A percentile compares a stretch with the other conserved stretches of the same genome.
Evolutionary conservation across 2,329 filamentous ascomycete species (phyloP).

Genomic region (Pseudogymnoascus verrucosus): DNA sequence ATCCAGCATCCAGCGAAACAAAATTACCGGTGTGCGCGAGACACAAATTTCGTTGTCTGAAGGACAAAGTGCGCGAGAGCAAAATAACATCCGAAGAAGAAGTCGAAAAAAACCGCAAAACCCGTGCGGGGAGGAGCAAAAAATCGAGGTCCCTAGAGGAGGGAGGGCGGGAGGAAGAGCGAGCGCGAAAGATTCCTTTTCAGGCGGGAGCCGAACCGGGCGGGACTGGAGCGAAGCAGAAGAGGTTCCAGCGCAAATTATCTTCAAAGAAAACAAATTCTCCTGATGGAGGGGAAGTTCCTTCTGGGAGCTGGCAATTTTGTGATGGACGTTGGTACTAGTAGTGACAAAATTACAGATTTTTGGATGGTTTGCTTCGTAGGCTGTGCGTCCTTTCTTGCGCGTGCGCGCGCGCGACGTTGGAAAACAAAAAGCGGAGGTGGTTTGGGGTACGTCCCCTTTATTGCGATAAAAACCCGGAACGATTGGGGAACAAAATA

Average conservation of each 20-base stretch:
- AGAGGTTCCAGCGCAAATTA: neutral
- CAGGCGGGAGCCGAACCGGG: neutral
- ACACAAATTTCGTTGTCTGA: neutral
- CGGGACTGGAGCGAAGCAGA: neutral
- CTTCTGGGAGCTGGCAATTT: neutral
- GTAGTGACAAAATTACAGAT: conserved; percentile 5
- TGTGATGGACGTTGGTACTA: conserved; percentile 5
- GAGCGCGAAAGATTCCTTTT: neutral
- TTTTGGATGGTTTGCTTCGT: conserved; percentile 4
- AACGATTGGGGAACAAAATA: neutral
- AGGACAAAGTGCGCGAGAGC: neutral
- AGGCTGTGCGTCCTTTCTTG: neutral
- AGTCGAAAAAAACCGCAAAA: neutral
- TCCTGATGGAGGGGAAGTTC: neutral
- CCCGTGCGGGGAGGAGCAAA: neutral
- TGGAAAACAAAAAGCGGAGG: conserved; percentile 2
- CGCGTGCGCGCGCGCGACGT: neutral
- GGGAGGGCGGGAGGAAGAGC: neutral
- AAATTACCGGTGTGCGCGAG: neutral
- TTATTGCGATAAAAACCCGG: conserved; percentile 5
- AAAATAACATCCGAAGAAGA: conserved; percentile 1
- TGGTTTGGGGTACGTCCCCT: conserved; percentile 3
- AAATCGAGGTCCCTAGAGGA: neutral
- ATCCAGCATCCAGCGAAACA: neutral
- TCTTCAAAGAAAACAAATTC: neutral